Percentiles rank a stretch among this genome's conserved stretches.
Evolutionary conservation across 2,329 filamentous ascomycete genomes (phyloP).

Genomic region (Colletotrichum sp.): DNA sequence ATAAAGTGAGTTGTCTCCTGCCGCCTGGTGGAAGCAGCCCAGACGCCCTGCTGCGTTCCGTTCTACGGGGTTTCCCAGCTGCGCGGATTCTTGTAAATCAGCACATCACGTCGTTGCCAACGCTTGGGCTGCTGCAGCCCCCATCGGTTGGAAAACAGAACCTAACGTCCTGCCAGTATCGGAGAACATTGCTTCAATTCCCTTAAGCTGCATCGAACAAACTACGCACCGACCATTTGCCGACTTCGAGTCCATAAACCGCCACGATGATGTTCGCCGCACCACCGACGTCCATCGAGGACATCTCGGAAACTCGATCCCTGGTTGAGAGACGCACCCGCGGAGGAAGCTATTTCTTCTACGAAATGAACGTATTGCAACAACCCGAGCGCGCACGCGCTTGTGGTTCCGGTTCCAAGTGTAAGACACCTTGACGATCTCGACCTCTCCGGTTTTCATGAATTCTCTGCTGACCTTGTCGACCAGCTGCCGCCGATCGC

Average conservation of each 20-base stretch:
- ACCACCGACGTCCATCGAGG: not conserved
- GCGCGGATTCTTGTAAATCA: not conserved
- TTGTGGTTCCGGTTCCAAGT: constrained; percentile 94
- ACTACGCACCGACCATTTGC: not conserved
- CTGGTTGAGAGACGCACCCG: constrained; percentile 54
- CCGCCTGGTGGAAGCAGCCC: not conserved
- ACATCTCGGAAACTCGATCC: not conserved
- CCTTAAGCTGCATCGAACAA: not conserved
- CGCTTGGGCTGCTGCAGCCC: not conserved
- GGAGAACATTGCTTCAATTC: not conserved
- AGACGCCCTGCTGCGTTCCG: not conserved
- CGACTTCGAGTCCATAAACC: not conserved
- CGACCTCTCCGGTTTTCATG: constrained; percentile 22
- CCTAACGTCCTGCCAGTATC: not conserved
- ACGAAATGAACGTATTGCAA: constrained; percentile 86
- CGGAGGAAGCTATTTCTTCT: constrained; percentile 79
- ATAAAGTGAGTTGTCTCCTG: not conserved
- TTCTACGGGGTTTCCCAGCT: not conserved
- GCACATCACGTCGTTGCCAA: not conserved
- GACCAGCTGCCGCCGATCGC: constrained; percentile 79
- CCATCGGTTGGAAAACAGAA: not conserved
- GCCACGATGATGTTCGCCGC: not conserved
- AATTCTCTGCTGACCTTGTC: constrained; percentile 21
- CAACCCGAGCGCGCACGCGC: constrained; percentile 94
- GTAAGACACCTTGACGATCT: constrained; percentile 55